Evolutionary conservation across 2,329 filamentous ascomycete genomes (phyloP).

Genomic region (Furcasterigmium sp.): DNA sequence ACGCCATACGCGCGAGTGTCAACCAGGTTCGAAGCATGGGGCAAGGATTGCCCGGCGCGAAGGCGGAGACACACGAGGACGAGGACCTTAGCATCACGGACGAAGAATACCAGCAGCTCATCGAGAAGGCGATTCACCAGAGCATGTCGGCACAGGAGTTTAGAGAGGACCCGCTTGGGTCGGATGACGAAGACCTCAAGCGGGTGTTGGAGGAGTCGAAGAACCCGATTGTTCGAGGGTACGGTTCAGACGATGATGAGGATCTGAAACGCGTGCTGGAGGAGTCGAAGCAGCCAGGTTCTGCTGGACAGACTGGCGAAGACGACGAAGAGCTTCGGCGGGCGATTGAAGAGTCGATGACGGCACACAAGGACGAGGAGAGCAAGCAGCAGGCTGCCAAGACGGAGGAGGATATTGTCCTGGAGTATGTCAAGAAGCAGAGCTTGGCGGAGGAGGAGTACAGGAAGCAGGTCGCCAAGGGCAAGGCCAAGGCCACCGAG

Average conservation of each 20-base stretch:
- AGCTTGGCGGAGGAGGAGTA: constrained; percentile 64
- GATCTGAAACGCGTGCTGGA: constrained; percentile 33
- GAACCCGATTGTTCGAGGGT: neutral
- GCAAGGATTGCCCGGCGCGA: constrained; percentile 9
- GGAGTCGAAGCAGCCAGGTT: constrained; percentile 26
- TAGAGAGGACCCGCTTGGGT: neutral
- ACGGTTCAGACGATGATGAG: constrained; percentile 24
- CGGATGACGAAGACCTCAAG: constrained; percentile 28
- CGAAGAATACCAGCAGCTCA: constrained; percentile 50
- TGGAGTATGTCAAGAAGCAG: constrained; percentile 75
- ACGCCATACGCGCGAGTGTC: constrained; percentile 69
- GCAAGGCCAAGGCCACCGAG: constrained; percentile 18
- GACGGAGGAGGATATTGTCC: constrained; percentile 66
- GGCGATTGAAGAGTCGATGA: constrained; percentile 42
- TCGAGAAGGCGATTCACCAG: constrained; percentile 51
- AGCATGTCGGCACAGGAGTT: constrained; percentile 33
- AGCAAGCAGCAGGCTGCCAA: constrained; percentile 33
- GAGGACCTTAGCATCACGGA: constrained; percentile 45
- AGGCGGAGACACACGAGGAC: constrained; percentile 22
- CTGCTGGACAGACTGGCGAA: constrained; percentile 18
- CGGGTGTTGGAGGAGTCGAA: constrained; percentile 35
- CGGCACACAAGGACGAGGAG: constrained; percentile 36
- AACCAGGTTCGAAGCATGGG: constrained; percentile 38
- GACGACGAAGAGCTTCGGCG: constrained; percentile 40
- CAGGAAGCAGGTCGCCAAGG: constrained; percentile 26